Base-by-base conservation (phyloP, 2,329 filamentous ascomycete species). In the Endothia cerciana region DNA sequence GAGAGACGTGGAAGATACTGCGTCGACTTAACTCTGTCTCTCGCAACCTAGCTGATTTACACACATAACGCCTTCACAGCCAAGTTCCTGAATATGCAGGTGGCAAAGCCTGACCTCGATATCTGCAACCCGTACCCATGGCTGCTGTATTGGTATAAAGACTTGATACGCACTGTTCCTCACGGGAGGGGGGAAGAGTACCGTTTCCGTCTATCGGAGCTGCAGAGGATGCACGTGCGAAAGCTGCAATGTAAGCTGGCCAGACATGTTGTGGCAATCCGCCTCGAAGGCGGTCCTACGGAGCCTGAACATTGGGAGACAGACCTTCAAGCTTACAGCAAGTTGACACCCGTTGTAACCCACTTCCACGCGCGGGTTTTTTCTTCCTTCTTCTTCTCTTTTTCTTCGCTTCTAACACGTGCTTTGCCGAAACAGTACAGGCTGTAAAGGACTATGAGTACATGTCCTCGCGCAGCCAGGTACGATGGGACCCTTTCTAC, bases 371-470 rank as follows among this genome's bases (percentile, higher is more conserved):
- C 4, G n/a, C 10, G 10, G n/a, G n/a, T 4, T 25, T 2, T 13
- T 22, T 4, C 17, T 45, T 45, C n/a, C n/a, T 2, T 13, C 8
- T 36, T 36, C 33, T 36, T 36, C 10, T 36, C 33, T 36, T 36
- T 36, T 36, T 8, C 1, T 5, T 36, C 33, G 33, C 10, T 47
- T 10, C n/a, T 10, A 0, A 65, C 0, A 1, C 3, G 30, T 25
- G 2, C 33, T 17, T 3, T 25, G 4, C 19, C 36, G 2, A 28
- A 7, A 30, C 13, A 65, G 40, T 62, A n/a, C 63, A 62, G 58
- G 59, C 30, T 3, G 1, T 62, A 28, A 61, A 41, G 10, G 63
- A 65, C 51, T 62, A 49, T 38, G 59, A 65, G 13, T 65, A 57
- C 28, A 62, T 62, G 36, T 13, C 17, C 19, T 40, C 28, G 41